Conservation (phyloP, 129 eudicot species). For the Ambrosia artemisiifolia region DNA sequence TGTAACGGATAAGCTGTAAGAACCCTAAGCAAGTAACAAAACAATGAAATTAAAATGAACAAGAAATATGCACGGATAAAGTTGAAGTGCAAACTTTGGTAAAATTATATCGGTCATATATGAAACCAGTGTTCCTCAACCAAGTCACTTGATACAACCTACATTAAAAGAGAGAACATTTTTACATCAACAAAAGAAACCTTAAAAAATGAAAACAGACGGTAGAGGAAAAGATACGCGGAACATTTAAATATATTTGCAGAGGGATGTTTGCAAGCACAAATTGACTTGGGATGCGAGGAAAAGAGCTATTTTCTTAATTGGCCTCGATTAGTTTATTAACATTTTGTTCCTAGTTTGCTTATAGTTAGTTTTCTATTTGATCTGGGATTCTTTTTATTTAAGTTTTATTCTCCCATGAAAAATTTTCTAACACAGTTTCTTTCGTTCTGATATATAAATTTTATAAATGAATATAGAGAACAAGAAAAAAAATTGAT, state of each 20-base stretch:
- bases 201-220: conserved; percentile 1
- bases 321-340: neutral
- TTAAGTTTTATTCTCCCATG: neutral
- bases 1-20: conserved; percentile 38
- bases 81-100: conserved; percentile 68
- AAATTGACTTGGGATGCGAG: neutral
- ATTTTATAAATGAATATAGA: neutral
- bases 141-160: conserved; percentile 95
- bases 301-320: neutral
- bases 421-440: neutral
- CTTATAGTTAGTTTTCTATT: neutral
- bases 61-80: conserved; percentile 14
- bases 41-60: conserved; percentile 1
- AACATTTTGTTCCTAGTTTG: neutral
- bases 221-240: conserved; percentile 1
- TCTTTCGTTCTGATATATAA: neutral
- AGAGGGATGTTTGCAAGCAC: too few species aligned
- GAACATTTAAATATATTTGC: neutral
- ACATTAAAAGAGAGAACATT: conserved; percentile 45
- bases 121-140: conserved; percentile 89
- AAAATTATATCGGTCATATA: conserved; percentile 70
- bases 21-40: neutral
- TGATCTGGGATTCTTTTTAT: neutral
- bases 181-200: conserved; percentile 41
- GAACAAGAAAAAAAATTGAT: neutral